Conservation (phyloP, 345 rosid genomes). For the thale cress (Arabidopsis thaliana) region DNA sequence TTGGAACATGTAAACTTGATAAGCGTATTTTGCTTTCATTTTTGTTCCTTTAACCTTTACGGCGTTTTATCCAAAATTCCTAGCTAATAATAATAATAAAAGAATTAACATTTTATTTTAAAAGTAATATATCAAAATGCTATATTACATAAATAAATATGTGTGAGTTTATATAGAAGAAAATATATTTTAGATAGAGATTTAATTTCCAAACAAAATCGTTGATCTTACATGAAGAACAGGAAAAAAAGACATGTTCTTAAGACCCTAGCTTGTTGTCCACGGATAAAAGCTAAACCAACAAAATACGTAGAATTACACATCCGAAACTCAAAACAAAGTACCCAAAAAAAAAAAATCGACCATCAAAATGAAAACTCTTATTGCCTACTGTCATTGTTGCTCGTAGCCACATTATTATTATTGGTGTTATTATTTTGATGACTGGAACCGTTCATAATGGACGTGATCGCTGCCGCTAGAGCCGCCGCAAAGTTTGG, state of each 20-base stretch:
- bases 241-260: constrained; percentile 28
- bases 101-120: no score
- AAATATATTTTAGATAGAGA: not conserved
- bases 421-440: constrained; percentile 37
- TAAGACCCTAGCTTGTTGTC: constrained; percentile 30
- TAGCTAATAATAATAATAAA: not conserved
- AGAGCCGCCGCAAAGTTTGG: constrained; percentile 95
- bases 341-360: not conserved
- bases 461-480: constrained; percentile 92
- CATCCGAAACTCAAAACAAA: constrained; percentile 35
- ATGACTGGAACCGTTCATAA: constrained; percentile 60
- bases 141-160: not conserved
- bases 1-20: not conserved
- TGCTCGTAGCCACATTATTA: constrained; percentile 42
- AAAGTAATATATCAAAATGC: not conserved
- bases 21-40: not conserved
- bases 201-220: constrained; percentile 18
- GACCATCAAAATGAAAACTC: constrained; percentile 18
- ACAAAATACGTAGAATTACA: constrained; percentile 26
- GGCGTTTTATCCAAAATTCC: not conserved
- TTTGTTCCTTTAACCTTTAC: not conserved
- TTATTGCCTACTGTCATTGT: constrained; percentile 44
- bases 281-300: constrained; percentile 15
- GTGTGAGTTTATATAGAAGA: not conserved
- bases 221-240: constrained; percentile 43